Base-by-base conservation (phyloP, 495 filamentous ascomycete species). In the Penicillium coffeae region DNA sequence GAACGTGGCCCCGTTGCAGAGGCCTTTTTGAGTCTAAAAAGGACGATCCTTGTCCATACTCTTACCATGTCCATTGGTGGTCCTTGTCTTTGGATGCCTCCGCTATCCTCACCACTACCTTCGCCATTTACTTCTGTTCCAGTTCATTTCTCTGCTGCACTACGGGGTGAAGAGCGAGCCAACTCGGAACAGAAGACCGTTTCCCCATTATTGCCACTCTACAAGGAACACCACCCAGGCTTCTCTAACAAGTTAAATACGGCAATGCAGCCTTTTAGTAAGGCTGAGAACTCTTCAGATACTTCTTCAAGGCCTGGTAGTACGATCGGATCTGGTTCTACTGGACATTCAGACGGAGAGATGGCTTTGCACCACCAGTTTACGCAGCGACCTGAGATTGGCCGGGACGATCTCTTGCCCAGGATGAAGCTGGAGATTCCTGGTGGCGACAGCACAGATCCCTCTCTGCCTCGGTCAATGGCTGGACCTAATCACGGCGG, bases 1-100 rank as follows among this genome's bases (percentile, higher is more conserved):
- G 41, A 13, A 43, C 37, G 45, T 20, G 46, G 14, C 21, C 25
- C 21, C 21, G 20, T 25, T n/a, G n/a, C n/a, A n/a, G n/a, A n/a
- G n/a, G n/a, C n/a, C n/a, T n/a, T n/a, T 37, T 33, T 19, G 44
- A 38, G 18, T 35, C 35, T 38, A 37, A 22, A 13, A 47, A 38
- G 35, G 22, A 47, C 35, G 21, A 16, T n/a, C 21, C 33, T 15
- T 15, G 34, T 47, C 33, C 35, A 32, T 16, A 36, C 42, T 45
- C 34, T 38, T 63, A 71, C 51, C 62, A 73, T 73, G 70, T 73
- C 70, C 62, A 56, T 69, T 62, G 65, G 63, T 50, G 66, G 70
- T 42, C 64, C 68, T 55, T 73, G 70, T 59, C 63, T 66, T 49
- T 73, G 70, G 70, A 49, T 70, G 50, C 59, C 70, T 38, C 64